phyloP scores from a whole-genome alignment of 495 filamentous ascomycete species.

The Penicillium diatomitis region DNA sequence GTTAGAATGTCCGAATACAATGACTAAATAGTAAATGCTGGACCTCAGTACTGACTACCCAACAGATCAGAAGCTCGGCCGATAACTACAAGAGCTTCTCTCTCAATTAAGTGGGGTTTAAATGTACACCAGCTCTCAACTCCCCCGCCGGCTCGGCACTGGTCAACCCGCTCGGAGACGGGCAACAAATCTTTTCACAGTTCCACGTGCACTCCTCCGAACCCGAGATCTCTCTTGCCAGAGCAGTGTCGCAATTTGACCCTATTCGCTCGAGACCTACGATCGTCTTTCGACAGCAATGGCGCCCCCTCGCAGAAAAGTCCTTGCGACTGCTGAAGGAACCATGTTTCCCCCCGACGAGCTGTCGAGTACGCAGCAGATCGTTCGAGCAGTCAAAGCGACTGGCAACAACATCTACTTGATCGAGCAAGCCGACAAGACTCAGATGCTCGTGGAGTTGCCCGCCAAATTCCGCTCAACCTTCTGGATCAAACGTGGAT shows the following conservation, averaged over 20 bases:
- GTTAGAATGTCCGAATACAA: too few species aligned
- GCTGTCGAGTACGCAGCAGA: conserved; percentile 53
- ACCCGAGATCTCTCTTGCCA: background rate
- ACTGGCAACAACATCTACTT: conserved; percentile 83
- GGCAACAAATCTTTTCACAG: too few species aligned
- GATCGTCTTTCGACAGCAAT: conserved; percentile 31
- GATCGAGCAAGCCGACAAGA: conserved; percentile 53
- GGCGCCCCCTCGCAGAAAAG: conserved; percentile 64
- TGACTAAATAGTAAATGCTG: too few species aligned
- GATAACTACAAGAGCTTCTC: too few species aligned
- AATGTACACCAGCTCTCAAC: too few species aligned
- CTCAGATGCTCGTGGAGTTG: conserved; percentile 59
- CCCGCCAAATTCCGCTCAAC: conserved; percentile 74
- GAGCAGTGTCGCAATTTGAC: background rate
- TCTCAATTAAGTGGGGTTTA: too few species aligned
- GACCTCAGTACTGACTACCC: too few species aligned
- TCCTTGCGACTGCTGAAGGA: conserved; percentile 64
- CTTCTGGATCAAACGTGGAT: conserved; percentile 81
- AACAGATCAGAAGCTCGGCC: too few species aligned
- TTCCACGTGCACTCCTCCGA: too few species aligned
- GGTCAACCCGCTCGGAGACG: too few species aligned
- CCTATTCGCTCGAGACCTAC: background rate
- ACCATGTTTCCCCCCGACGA: conserved; percentile 63
- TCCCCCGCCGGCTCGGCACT: too few species aligned
- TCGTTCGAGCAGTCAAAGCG: conserved; percentile 68